Conservation (phyloP, 2,329 filamentous ascomycete species). For the Clonostachys byssicola region DNA sequence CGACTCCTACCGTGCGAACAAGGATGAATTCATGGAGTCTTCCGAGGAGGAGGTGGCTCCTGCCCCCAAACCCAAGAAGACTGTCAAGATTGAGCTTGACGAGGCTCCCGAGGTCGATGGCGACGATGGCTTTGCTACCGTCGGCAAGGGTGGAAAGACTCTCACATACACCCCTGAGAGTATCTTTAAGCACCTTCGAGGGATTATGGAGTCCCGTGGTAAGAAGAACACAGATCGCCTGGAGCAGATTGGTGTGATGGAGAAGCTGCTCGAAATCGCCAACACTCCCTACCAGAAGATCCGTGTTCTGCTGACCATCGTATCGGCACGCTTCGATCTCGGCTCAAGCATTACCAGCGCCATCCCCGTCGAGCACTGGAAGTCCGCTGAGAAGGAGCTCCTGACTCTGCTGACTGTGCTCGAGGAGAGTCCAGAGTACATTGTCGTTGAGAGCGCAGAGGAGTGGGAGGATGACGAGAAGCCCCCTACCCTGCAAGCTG, state of each 20-base stretch:
- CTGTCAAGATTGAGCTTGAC: constrained; percentile 29
- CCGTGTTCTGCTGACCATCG: constrained; percentile 83
- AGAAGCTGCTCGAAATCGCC: constrained; percentile 88
- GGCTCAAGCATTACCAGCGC: constrained; percentile 71
- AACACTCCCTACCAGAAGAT: constrained; percentile 91
- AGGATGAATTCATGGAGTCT: constrained; percentile 83
- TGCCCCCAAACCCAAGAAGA: constrained; percentile 40
- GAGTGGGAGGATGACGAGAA: constrained; percentile 99
- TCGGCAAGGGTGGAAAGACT: constrained; percentile 84
- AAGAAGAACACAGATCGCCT: constrained; percentile 97
- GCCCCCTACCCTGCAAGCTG: constrained; percentile 66
- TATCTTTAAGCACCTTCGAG: constrained; percentile 93
- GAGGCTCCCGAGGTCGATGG: constrained; percentile 51
- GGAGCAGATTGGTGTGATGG: constrained; percentile 97
- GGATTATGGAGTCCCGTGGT: constrained; percentile 91
- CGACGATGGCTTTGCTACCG: constrained; percentile 83
- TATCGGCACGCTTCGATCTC: constrained; percentile 93
- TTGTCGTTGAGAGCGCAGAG: constrained; percentile 88
- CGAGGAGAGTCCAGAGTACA: constrained; percentile 72
- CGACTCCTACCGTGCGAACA: constrained; percentile 79
- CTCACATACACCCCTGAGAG: constrained; percentile 94
- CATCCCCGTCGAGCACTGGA: constrained; percentile 97
- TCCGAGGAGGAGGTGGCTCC: constrained; percentile 65
- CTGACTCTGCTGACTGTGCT: constrained; percentile 72
- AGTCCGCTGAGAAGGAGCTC: constrained; percentile 85